Base-by-base conservation (phyloP, 2,329 filamentous ascomycete species). In the Aspergillus unguis region DNA sequence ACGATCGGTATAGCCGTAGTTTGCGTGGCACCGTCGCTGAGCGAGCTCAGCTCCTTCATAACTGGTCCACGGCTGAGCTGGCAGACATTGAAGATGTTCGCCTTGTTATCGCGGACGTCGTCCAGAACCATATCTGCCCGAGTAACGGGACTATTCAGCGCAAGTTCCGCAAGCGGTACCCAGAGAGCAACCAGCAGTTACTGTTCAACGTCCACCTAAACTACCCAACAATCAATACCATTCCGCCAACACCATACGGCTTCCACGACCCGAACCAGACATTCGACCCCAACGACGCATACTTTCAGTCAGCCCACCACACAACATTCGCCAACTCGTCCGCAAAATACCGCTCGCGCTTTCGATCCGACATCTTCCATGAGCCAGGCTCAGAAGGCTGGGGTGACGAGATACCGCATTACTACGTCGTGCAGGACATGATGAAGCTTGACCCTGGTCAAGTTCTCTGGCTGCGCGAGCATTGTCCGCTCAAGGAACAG, bases 351-450 rank as follows among this genome's bases (percentile, higher is more conserved):
- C 69, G 73, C 40, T 72, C 75, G 35, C 76, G 77, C 57, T 78
- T 77, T 55, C 73, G 71, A 4, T 70, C 76, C 25, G 75, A 78
- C 40, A 64, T 76, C 2, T 73, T 71, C 56, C 77, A 81, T 53
- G 79, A 83, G 29, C 71, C 79, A 3, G 80, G 79, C 6, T 71
- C 73, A n/a, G 81, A 84, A 65, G 83, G 83, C 26, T 85, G 83
- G 83, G 83, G 83, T 29, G 82, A 85, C 59, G 82, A 85, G 50
- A 81, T 85, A 45, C 73, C 76, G 10, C 82, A 85, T 56, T 85
- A 85, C 64, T 85, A 85, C 58, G 73, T 85, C 5, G 77, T 85
- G 3, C 80, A 85, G 59, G 82, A 85, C 56, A 83, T 85, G 77
- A 71, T 85, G 68, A 85, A 85, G 66, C 71, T 85, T 35, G 78